These are phyloP conservation scores for Pelargonium australe DNA, from an alignment of 441 rosid species.

Conservation along the genomic window DNA sequence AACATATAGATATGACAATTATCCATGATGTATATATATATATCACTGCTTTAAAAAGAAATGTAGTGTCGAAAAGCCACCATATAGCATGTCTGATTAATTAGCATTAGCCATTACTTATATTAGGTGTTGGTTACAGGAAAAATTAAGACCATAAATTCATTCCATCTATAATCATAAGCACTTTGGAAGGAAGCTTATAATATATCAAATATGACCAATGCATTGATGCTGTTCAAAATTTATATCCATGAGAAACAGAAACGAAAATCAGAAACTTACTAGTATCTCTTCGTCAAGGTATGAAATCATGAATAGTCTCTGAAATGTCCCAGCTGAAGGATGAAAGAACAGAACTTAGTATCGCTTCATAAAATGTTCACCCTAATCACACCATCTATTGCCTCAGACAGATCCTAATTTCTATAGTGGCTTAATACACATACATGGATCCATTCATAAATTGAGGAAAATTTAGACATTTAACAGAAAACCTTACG, in stretches of 20 bases:
- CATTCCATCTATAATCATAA: not conserved
- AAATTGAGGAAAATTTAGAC: not conserved
- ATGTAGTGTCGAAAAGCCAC: not conserved
- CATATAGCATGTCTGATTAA: not conserved
- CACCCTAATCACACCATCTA: slow-evolving; percentile 4
- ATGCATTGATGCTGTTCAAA: not conserved
- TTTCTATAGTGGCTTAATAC: slow-evolving; percentile 1
- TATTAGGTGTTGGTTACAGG: not conserved
- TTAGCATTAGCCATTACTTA: not conserved
- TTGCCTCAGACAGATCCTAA: not conserved
- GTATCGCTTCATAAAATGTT: slow-evolving; percentile 16
- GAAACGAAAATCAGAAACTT: slow-evolving; percentile 27
- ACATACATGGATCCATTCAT: not conserved
- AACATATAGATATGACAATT: not conserved
- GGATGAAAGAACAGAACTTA: slow-evolving; percentile 17
- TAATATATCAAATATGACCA: slow-evolving; percentile 4
- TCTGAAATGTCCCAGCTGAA: slow-evolving; percentile 74
- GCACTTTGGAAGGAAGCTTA: not conserved
- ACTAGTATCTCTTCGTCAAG: slow-evolving; percentile 93
- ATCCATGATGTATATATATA: not conserved
- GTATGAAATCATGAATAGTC: slow-evolving; percentile 90
- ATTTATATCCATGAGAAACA: not conserved
- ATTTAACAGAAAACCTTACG: not conserved
- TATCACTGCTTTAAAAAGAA: not conserved
- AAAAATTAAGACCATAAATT: not conserved